Conservation (phyloP, 1,284 basidiomycete species). For the Moniliophthora roreri region DNA sequence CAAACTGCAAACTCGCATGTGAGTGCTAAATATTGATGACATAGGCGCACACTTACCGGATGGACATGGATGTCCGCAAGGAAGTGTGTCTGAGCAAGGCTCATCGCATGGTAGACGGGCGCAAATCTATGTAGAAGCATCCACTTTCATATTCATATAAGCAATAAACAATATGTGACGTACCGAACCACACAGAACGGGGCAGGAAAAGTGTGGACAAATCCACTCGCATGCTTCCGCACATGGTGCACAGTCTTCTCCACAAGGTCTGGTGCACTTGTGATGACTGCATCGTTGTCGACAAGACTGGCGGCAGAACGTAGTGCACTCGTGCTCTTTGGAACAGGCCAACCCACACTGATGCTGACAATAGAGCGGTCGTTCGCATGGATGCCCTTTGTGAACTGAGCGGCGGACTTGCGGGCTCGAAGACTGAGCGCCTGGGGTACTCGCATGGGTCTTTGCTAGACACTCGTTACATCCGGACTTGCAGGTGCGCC, state of each 20-base stretch:
- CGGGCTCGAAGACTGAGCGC: constrained; percentile 4
- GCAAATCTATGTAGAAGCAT: constrained; percentile 48
- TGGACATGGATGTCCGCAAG: constrained; percentile 68
- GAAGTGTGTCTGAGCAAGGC: constrained; percentile 46
- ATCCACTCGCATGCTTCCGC: constrained; percentile 59
- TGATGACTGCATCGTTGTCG: constrained; percentile 58
- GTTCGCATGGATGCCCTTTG: constrained; percentile 49
- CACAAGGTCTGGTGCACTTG: constrained; percentile 49
- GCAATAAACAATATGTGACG: constrained; percentile 23
- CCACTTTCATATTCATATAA: background rate
- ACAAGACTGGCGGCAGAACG: constrained; percentile 46
- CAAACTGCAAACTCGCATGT: constrained; percentile 46
- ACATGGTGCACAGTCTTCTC: constrained; percentile 61
- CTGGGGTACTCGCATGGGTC: constrained; percentile 16
- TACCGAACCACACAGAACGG: constrained; percentile 71
- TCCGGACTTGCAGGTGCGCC: constrained; percentile 44
- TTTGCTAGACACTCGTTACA: constrained; percentile 53
- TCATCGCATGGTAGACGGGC: constrained; percentile 65
- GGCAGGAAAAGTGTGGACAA: constrained; percentile 57
- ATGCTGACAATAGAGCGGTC: constrained; percentile 59
- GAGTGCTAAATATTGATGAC: background rate
- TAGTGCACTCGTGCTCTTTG: constrained; percentile 49
- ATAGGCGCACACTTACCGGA: constrained; percentile 43
- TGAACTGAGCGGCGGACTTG: constrained; percentile 37
- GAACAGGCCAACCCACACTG: constrained; percentile 51